These are phyloP conservation scores for Quercus lobata DNA, from an alignment of 331 rosid species.

Conservation along the genomic window DNA sequence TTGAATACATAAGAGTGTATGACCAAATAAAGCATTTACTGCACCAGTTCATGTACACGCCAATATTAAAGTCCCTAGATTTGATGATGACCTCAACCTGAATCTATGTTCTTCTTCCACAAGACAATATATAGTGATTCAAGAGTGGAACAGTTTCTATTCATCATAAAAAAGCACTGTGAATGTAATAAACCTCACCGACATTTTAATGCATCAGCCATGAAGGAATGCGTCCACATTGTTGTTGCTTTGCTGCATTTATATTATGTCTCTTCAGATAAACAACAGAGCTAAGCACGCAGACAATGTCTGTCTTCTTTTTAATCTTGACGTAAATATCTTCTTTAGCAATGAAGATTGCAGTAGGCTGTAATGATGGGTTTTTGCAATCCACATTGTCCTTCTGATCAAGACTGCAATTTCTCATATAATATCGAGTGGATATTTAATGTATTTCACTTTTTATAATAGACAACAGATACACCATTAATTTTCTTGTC, in stretches of 20 bases:
- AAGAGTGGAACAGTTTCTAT: conserved; percentile 11
- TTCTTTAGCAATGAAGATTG: conserved; percentile 22
- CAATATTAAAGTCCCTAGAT: conserved; percentile 52
- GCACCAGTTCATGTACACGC: conserved; percentile 43
- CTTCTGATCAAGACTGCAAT: conserved; percentile 36
- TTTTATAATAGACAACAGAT: too few relatives aligned
- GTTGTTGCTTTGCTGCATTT: neutral
- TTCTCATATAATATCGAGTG: conserved; percentile 19
- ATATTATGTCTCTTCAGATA: neutral
- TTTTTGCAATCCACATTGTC: conserved; percentile 37
- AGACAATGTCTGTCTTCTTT: conserved; percentile 2
- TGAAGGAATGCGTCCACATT: neutral
- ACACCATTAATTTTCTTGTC: too few relatives aligned
- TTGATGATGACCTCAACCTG: conserved; percentile 53
- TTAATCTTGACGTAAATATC: conserved; percentile 13
- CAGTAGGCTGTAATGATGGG: conserved; percentile 36
- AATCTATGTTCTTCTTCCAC: conserved; percentile 54
- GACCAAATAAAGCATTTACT: conserved; percentile 65
- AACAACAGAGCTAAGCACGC: conserved; percentile 11
- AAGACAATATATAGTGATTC: conserved; percentile 32
- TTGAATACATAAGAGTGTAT: conserved; percentile 37
- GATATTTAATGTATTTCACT: neutral
- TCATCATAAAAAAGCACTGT: conserved; percentile 9
- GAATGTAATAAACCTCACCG: conserved; percentile 10
- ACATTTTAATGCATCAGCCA: conserved; percentile 22